Conservation (phyloP, 768 basidiomycete species). For the Termitomyces sp. region DNA sequence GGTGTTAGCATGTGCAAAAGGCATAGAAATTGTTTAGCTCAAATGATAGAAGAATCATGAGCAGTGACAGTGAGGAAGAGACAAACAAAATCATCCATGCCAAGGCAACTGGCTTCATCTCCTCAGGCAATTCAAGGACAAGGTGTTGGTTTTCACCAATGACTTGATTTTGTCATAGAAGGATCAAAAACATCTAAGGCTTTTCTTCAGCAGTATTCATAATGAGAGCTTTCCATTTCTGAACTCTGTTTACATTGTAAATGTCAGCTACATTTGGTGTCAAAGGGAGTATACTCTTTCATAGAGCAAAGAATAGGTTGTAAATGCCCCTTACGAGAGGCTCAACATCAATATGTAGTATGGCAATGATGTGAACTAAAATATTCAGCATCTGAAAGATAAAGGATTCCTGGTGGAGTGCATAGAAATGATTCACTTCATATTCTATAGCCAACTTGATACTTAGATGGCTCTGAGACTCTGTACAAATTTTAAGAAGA, state of each 20-base stretch:
- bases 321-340: slow-evolving; percentile 58
- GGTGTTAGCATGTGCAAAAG: slow-evolving; percentile 57
- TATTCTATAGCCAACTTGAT: slow-evolving; percentile 72
- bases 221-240: slow-evolving; percentile 71
- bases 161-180: slow-evolving; percentile 42
- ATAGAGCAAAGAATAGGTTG: slow-evolving; percentile 56
- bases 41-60: slow-evolving; percentile 61
- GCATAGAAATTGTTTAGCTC: slow-evolving; percentile 68
- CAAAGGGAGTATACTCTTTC: slow-evolving; percentile 32
- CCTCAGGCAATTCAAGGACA: slow-evolving; percentile 48
- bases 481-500: slow-evolving; percentile 66
- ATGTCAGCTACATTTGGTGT: slow-evolving; percentile 65
- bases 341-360: slow-evolving; percentile 43
- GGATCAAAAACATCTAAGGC: slow-evolving; percentile 64
- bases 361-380: slow-evolving; percentile 49
- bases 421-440: slow-evolving; percentile 66
- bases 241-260: slow-evolving; percentile 53
- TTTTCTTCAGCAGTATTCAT: slow-evolving; percentile 68
- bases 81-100: slow-evolving; percentile 63
- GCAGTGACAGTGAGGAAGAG: slow-evolving; percentile 79
- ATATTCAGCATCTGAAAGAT: slow-evolving; percentile 71
- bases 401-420: slow-evolving; percentile 68
- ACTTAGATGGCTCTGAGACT: slow-evolving; percentile 50
- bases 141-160: slow-evolving; percentile 35
- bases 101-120: slow-evolving; percentile 57